Base-by-base conservation (phyloP, 2,329 filamentous ascomycete species). In the Aureobasidium leucospermi region DNA sequence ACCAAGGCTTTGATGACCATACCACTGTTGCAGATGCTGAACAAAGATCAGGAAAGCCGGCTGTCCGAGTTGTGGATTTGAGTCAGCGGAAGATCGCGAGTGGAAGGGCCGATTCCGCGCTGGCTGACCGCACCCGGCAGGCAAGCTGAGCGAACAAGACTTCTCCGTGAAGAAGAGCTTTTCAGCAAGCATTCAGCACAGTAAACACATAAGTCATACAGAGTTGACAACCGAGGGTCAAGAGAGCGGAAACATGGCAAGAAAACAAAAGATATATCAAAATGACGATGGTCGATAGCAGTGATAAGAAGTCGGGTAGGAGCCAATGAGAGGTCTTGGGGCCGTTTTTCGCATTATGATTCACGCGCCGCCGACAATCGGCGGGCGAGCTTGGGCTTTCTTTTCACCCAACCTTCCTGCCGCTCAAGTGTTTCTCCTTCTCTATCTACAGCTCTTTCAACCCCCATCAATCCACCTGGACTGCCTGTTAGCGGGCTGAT, bases 401-500 rank as follows among this genome's bases (percentile, higher is more conserved):
- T 38, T 36, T 46, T 57, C 31, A n/a, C 16, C 52, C 29, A n/a
- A 41, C 52, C 52, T 57, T 46, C 42, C 42, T 28, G 16, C 42
- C 31, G 41, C 8, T 28, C n/a, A 29, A 31, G 19, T 23, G 19
- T 11, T 36, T 29, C 52, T 45, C 39, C 29, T 36, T 38, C 43
- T 47, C 42, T 28, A 47, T 47, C 55, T 32, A 43, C 38, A 15
- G 15, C 38, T 55, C 39, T 28, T 43, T n/a, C 39, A 47, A 16
- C 42, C 42, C 31, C 43, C 56, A 58, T 39, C 57, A 59, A 49
- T 36, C 47, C 41, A 55, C 46, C 45, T 13, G 39, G 39, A 61
- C 46, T 46, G 59, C 59, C 59, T 61, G 59, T 29, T 56, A 31
- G 53, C 59, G 52, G 59, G 59, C 45, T 56, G 49, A 60, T 53